Evolutionary conservation across 352 stramenopile species (phyloP).

Genomic region (Globisporangium nunn): DNA sequence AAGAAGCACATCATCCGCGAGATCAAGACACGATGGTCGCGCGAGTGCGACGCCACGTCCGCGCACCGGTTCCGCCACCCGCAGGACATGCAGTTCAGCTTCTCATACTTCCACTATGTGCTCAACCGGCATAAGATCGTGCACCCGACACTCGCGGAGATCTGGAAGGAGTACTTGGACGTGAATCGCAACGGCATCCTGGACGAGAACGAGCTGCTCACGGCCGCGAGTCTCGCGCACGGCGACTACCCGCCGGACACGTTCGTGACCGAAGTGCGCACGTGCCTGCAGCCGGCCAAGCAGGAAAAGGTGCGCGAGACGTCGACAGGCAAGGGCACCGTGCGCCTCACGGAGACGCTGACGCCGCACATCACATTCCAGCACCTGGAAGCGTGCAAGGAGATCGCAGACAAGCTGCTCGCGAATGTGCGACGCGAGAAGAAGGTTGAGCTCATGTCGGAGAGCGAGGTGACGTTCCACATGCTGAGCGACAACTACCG

Average conservation of each 20-base stretch:
- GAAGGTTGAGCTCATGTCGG: slow-evolving; percentile 56
- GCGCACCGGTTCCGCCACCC: slow-evolving; percentile 86
- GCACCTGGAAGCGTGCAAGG: slow-evolving; percentile 40
- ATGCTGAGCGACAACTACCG: slow-evolving; percentile 92
- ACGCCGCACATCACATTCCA: slow-evolving; percentile 67
- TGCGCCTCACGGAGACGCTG: slow-evolving; percentile 66
- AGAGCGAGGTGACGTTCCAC: slow-evolving; percentile 91
- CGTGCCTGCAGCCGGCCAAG: slow-evolving; percentile 65
- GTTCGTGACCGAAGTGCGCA: slow-evolving; percentile 58
- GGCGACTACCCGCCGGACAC: slow-evolving; percentile 61
- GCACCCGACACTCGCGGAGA: slow-evolving; percentile 58
- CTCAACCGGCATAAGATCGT: slow-evolving; percentile 84
- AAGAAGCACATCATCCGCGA: slow-evolving; percentile 83
- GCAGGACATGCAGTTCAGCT: slow-evolving; percentile 94
- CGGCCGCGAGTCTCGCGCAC: slow-evolving; percentile 76
- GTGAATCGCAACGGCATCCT: slow-evolving; percentile 87
- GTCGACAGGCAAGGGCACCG: slow-evolving; percentile 40
- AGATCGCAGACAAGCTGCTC: slow-evolving; percentile 46
- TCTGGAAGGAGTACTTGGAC: slow-evolving; percentile 88
- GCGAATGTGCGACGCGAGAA: slow-evolving; percentile 60
- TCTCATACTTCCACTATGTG: slow-evolving; percentile 94
- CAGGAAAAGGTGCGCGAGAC: slow-evolving; percentile 67
- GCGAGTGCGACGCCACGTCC: slow-evolving; percentile 72
- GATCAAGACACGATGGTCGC: slow-evolving; percentile 81
- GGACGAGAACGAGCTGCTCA: slow-evolving; percentile 88